Base-by-base conservation (phyloP, 805 yeast species). In the Hanseniaspora mollemarum region DNA sequence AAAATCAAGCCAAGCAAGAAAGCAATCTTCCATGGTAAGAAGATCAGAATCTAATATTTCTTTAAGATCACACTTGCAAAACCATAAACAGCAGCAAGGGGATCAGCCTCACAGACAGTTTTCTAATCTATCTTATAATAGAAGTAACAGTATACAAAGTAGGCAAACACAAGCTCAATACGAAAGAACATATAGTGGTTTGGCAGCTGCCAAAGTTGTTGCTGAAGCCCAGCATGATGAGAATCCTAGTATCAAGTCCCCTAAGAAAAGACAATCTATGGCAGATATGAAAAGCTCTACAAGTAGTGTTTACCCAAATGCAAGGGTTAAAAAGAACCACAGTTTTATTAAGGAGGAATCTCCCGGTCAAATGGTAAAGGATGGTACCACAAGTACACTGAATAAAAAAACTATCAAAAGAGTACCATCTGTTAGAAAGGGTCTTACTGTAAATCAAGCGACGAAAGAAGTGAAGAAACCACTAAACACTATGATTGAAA, bases 41-140 rank as follows among this genome's bases (percentile, higher is more conserved):
- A 54, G 56, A 37, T 50, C 58, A 3, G 51, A 56, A 3, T 57
- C 59, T 4, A 37, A 18, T 10, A 24, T 51, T 12, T 41, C 43
- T 3, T 24, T 28, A 12, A 51, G 45, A 40, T 28, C 40, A 4
- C 22, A 39, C 16, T 15, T 24, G 10, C 38, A 13, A 8, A 40
- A 28, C 13, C 35, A 50, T 12, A 38, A 19, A 21, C 45, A 26
- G 12, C 31, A 26, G 1, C 25, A 26, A 12, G 5, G 13, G 2
- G 22, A 19, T 13, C n/a, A n/a, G n/a, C n/a, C n/a, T n/a, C n/a
- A n/a, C n/a, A 29, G 39, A 12, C 33, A 36, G 15, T 19, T 15
- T 36, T 31, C 43, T 21, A 26, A 26, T 2, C 18, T 41, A 1
- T 46, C 51, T 1, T 5, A 18, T 18, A 25, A 19, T 13, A 50